Evolutionary conservation across 164 flowering plant species (phyloP).

Genomic region (Magnolia kwangsiensis): DNA sequence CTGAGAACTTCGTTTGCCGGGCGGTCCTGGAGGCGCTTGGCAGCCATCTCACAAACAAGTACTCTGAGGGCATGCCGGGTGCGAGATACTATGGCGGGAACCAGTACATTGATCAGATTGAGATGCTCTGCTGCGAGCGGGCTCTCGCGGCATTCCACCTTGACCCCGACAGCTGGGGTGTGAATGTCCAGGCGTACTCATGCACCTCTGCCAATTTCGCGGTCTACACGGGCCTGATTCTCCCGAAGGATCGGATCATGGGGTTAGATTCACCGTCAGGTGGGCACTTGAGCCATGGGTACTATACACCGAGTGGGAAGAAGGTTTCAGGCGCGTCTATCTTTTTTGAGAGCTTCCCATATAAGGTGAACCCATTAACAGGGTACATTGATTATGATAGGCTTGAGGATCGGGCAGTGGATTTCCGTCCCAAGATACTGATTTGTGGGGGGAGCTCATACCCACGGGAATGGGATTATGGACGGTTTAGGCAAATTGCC

Average conservation of each 20-base stretch:
- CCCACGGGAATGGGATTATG: conserved; percentile 85
- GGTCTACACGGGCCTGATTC: conserved; percentile 71
- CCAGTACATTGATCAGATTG: conserved; percentile 78
- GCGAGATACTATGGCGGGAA: conserved; percentile 73
- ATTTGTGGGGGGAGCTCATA: conserved; percentile 90
- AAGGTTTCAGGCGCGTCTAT: conserved; percentile 78
- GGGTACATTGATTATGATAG: conserved; percentile 83
- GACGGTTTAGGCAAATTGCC: conserved; percentile 70
- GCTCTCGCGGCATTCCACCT: conserved; percentile 70
- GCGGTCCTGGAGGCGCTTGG: conserved; percentile 83
- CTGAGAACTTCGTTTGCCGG: conserved; percentile 68
- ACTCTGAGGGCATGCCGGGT: conserved; percentile 81
- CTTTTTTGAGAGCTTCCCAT: conserved; percentile 78
- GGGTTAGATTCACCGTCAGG: conserved; percentile 90
- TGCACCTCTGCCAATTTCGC: conserved; percentile 93
- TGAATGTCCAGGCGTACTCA: conserved; percentile 89
- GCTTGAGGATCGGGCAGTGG: conserved; percentile 77
- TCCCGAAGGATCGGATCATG: conserved; percentile 75
- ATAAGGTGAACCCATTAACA: conserved; percentile 69
- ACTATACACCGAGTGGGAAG: conserved; percentile 65
- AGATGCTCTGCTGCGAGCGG: conserved; percentile 61
- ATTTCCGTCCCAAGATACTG: conserved; percentile 74
- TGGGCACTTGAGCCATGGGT: conserved; percentile 91
- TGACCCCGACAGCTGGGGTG: conserved; percentile 76
- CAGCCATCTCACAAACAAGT: conserved; percentile 69